phyloP scores from a whole-genome alignment of 2,329 filamentous ascomycete species.

The Cladophialophora chaetospira region DNA sequence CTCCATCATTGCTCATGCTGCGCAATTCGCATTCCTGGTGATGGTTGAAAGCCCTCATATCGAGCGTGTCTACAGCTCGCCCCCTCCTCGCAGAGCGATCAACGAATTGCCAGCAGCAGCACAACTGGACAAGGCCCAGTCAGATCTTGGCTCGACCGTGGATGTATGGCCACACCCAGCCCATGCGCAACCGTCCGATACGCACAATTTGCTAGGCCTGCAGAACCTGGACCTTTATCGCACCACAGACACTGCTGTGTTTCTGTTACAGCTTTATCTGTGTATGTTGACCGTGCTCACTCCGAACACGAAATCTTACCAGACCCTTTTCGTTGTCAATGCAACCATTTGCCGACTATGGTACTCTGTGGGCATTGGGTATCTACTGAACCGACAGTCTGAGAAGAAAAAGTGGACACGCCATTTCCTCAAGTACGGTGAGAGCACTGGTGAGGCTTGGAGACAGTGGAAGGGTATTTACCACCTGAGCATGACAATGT shows the following conservation, averaged over 20 bases:
- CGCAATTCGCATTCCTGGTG: slow-evolving; percentile 90
- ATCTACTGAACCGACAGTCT: slow-evolving; percentile 82
- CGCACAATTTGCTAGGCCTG: slow-evolving; percentile 81
- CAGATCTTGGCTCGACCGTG: slow-evolving; percentile 39
- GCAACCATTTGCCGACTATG: slow-evolving; percentile 83
- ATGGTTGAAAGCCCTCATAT: slow-evolving; percentile 97
- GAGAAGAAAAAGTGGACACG: slow-evolving; percentile 92
- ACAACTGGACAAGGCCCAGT: slow-evolving; percentile 39
- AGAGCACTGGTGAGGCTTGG: slow-evolving; percentile 89
- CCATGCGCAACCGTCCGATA: slow-evolving; percentile 61
- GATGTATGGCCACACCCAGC: slow-evolving; percentile 25
- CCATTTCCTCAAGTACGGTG: slow-evolving; percentile 96
- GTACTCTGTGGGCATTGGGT: slow-evolving; percentile 86
- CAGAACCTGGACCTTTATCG: slow-evolving; percentile 86
- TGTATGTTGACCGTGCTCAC: slow-evolving; percentile 72
- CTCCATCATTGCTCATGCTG: slow-evolving; percentile 89
- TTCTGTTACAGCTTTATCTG: slow-evolving; percentile 76
- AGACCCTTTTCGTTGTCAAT: slow-evolving; percentile 77
- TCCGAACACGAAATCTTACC: slow-evolving; percentile 73
- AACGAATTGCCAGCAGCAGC: slow-evolving; percentile 40
- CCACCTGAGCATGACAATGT: slow-evolving; percentile 87
- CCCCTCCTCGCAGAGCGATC: slow-evolving; percentile 59
- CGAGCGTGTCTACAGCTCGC: slow-evolving; percentile 94
- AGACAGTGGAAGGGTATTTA: slow-evolving; percentile 97
- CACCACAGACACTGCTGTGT: slow-evolving; percentile 77